Evolutionary conservation across 495 filamentous ascomycete species (phyloP).

Genomic region (Neurospora sp.): DNA sequence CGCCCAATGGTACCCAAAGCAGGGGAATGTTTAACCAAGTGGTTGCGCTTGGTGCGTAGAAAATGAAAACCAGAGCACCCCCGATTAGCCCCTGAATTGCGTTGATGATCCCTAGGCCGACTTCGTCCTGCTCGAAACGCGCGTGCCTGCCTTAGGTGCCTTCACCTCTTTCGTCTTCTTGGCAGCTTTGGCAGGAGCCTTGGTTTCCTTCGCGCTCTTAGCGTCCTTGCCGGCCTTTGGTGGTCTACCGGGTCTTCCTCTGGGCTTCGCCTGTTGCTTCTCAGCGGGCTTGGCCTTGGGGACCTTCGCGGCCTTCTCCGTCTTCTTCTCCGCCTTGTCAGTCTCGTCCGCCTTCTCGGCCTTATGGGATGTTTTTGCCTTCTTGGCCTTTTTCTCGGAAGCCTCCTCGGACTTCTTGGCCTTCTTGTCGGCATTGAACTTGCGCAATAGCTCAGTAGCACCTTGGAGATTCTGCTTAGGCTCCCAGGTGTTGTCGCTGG

Average conservation of each 20-base stretch:
- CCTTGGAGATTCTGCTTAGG: constrained; percentile 23
- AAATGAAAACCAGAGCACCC: neutral
- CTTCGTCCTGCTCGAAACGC: neutral
- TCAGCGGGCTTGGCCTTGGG: neutral
- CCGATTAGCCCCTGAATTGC: neutral
- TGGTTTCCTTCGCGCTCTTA: neutral
- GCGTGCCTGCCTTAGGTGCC: neutral
- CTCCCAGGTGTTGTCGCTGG: constrained; percentile 33
- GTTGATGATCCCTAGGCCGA: neutral
- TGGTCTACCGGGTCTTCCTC: neutral
- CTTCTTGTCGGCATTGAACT: constrained; percentile 20
- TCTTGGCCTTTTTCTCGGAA: neutral
- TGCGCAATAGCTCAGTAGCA: constrained; percentile 14
- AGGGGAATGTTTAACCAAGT: neutral
- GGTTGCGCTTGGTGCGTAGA: neutral
- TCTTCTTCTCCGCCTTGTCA: constrained; percentile 5
- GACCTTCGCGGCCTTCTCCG: constrained; percentile 6
- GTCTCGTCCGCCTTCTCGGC: neutral
- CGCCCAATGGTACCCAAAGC: neutral
- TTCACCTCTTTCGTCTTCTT: neutral
- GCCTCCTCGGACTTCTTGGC: constrained; percentile 6
- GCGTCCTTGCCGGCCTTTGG: neutral
- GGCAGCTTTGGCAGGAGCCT: neutral
- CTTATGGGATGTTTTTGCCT: neutral
- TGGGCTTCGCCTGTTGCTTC: neutral